Evolutionary conservation across 257 asterid genomes (phyloP).

Genomic region (Solanum bukasovii): DNA sequence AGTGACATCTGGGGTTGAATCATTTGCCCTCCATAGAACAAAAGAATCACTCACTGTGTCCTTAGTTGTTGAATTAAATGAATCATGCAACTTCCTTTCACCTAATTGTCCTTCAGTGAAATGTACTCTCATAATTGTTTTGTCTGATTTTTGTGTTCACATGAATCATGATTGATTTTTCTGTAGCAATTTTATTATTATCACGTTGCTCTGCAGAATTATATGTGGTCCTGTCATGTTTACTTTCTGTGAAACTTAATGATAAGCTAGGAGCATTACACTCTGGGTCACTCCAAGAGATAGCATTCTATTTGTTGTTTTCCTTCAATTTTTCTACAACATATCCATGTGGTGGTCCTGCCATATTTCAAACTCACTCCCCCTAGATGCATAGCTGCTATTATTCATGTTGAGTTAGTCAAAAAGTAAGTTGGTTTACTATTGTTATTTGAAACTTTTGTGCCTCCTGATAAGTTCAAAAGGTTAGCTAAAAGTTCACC

Average conservation of each 20-base stretch:
- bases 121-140: not conserved
- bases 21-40: slow-evolving; percentile 10
- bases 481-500: not conserved
- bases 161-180: slow-evolving; percentile 2
- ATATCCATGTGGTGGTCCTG: slow-evolving; percentile 23
- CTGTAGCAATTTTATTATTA: slow-evolving; percentile 5
- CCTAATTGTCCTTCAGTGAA: not conserved
- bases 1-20: slow-evolving; percentile 11
- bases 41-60: slow-evolving; percentile 8
- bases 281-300: slow-evolving; percentile 13
- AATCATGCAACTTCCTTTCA: not conserved
- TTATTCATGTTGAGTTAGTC: not conserved
- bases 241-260: slow-evolving; percentile 14
- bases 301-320: slow-evolving; percentile 15
- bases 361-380: not conserved
- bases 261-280: slow-evolving; percentile 8
- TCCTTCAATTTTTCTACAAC: slow-evolving; percentile 8
- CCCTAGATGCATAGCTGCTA: not conserved
- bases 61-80: slow-evolving; percentile 11
- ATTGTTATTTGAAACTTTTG: not conserved
- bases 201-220: slow-evolving; percentile 8
- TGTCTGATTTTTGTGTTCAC: slow-evolving; percentile 3
- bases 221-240: slow-evolving; percentile 32
- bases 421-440: not conserved
- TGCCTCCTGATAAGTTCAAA: not conserved